Evolutionary conservation across 129 eudicot genomes (phyloP).

Genomic region (Ambrosia trifida): DNA sequence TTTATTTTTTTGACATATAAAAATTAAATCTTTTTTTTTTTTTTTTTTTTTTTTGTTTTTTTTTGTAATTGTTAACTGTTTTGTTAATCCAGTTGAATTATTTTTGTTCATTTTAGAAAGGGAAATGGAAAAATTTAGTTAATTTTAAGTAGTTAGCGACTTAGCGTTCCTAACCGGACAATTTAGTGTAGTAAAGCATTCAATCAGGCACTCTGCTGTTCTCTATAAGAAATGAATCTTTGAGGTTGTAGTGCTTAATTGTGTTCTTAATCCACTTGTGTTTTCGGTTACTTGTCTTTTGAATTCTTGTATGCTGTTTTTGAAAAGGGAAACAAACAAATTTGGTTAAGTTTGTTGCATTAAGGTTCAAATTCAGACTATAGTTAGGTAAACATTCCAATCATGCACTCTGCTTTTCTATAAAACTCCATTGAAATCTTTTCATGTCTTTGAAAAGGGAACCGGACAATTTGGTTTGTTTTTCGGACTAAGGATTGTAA

Average conservation of each 20-base stretch:
- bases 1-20: too few species aligned
- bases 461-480: not conserved
- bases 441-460: conserved; percentile 1
- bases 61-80: too few species aligned
- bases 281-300: not conserved
- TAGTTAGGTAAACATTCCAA: not conserved
- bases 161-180: not conserved
- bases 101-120: conserved; percentile 1
- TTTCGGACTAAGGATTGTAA: conserved; percentile 19
- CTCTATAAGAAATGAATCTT: too few species aligned
- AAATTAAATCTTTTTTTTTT: too few species aligned
- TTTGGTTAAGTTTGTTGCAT: conserved; percentile 5
- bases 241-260: conserved; percentile 15
- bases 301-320: conserved; percentile 5
- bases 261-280: not conserved
- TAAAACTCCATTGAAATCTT: not conserved
- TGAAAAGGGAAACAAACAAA: not conserved
- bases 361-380: not conserved
- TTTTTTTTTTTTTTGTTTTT: too few species aligned
- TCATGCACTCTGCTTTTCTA: not conserved
- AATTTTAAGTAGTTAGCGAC: not conserved
- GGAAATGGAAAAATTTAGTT: not conserved
- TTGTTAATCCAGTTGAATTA: not conserved
- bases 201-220: too few species aligned
- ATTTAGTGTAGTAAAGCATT: too few species aligned